Base-by-base conservation (phyloP, 345 rosid species). In the Pistacia atlantica region DNA sequence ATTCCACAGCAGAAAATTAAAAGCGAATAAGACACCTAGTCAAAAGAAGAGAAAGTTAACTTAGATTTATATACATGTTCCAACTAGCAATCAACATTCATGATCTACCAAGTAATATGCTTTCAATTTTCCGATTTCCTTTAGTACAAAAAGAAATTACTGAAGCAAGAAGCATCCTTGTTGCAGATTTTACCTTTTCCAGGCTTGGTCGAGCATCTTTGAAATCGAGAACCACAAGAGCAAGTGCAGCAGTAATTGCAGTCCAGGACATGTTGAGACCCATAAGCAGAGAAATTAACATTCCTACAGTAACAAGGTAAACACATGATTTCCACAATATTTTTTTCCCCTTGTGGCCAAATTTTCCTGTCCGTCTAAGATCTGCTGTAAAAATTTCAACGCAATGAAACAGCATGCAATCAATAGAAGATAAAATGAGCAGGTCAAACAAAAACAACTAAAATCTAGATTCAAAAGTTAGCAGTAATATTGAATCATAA, bases 221-320 rank as follows among this genome's bases (percentile, higher is more conserved):
- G 72, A 95, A 95, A 83, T 95, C 98, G 66, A 93, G 92, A 82
- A 90, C 91, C 0, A 89, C 89, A 35, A 95, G 95, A 71, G 90
- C 93, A 74, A 95, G 85, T 31, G 97, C 94, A 20, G 98, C 93
- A 4, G 97, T 86, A 4, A 95, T 82, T 37, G 97, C 94, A 17
- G 92, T 90, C 98, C 98, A 95, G 0, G 97, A 93, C 98, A 95
- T 91, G 79, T 93, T 86, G 57, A 90, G 85, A 67, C 97, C 98
- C 80, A 85, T 59, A 52, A 93, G 83, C 79, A 95, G 59, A 73
- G 95, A 85, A 71, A 88, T 67, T 64, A 95, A 25, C 97, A 93
- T 89, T 9, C 97, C 97, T 4, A 90, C 0, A 0, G 95, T 90
- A 37, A 89, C 84, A 17, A 88, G 69, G 73, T 91, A 91, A 62